A percentile compares a stretch with the other conserved stretches of the same genome.
phyloP scores from a whole-genome alignment of 225 moss, liverwort and hornwort genomes.

The Anthoceros angustus region DNA sequence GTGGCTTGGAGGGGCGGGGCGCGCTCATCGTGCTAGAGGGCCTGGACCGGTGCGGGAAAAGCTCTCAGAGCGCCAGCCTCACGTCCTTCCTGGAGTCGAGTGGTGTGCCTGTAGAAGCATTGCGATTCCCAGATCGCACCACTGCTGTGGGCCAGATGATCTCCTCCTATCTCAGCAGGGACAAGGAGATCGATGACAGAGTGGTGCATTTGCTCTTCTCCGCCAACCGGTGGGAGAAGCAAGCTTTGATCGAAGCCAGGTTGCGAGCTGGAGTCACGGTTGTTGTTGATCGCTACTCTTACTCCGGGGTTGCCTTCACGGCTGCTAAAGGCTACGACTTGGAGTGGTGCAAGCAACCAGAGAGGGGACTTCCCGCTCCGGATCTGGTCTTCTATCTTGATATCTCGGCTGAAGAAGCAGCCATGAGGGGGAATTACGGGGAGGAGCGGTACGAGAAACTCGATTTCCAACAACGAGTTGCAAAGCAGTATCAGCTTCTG shows the following conservation, averaged over 20 bases:
- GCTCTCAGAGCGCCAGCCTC: constrained; percentile 55
- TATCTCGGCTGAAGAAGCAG: constrained; percentile 78
- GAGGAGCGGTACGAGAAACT: constrained; percentile 83
- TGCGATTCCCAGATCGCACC: constrained; percentile 91
- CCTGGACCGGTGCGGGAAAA: constrained; percentile 86
- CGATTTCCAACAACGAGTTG: constrained; percentile 71
- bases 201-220: constrained; percentile 83
- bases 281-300: constrained; percentile 78
- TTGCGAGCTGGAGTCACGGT: constrained; percentile 54
- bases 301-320: constrained; percentile 89
- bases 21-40: constrained; percentile 80
- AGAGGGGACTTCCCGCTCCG: constrained; percentile 73
- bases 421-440: constrained; percentile 75
- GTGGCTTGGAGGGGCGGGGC: constrained; percentile 24
- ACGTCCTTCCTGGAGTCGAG: constrained; percentile 35
- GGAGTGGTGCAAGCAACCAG: constrained; percentile 86
- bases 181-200: constrained; percentile 54
- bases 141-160: constrained; percentile 74
- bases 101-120: constrained; percentile 71
- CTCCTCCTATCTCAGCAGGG: constrained; percentile 56
- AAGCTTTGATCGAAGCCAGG: constrained; percentile 62
- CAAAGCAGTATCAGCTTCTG: constrained; percentile 41
- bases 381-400: constrained; percentile 89
- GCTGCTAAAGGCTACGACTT: constrained; percentile 89
- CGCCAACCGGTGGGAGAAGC: constrained; percentile 95